Evolutionary conservation across 2,329 filamentous ascomycete genomes (phyloP), one percentile per base, ranked within the genome.

Genomic region (Thermomyces lanuginosus): DNA sequence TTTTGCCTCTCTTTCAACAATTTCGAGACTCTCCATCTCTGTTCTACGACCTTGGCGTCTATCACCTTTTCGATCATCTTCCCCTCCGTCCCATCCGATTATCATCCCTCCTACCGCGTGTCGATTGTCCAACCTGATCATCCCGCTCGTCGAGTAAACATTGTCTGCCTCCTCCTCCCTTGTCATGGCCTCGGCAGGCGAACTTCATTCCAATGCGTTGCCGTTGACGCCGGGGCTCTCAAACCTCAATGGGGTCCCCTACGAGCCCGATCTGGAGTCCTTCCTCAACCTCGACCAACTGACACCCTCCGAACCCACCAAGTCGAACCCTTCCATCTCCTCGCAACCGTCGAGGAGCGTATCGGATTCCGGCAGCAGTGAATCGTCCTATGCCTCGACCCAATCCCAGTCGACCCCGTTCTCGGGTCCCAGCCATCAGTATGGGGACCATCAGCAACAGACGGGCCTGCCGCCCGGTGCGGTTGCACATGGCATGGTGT

Each of bases 401-500:
- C 51, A 55, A 31, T 50, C 48, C 14, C 67, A 75, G 35, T 20
- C 27, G 1, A 65, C 65, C 37, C 57, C 65, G 11, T 69, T 84
- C 45, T 73, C 72, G 24, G 80, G 73, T 18, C 86, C 89, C 6
- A 92, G 82, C 53, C 84, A 93, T 59, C 81, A 92, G 56, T 95
- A 95, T 63, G 80, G 83, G 45, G 73, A 81, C 47, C 91, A 93
- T 61, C 80, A 82, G 59, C 89, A 98, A 51, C 84, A 93, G 61
- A 93, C 89, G 3, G 83, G 84, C 36, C 73, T 93, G 16, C 81
- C 89, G 0, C 76, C 81, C 1, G 83, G 83, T 35, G 84, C 82
- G 27, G 62, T 89, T 36, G 73, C 76, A 21, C 79, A 71, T 53
- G 78, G 84, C 8, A 69, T 89, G 46, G 77, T 79, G 18, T 69